Percentiles rank a stretch among this genome's conserved stretches.
phyloP scores from a whole-genome alignment of 345 rosid genomes.

The Eucalyptus fibrosa region DNA sequence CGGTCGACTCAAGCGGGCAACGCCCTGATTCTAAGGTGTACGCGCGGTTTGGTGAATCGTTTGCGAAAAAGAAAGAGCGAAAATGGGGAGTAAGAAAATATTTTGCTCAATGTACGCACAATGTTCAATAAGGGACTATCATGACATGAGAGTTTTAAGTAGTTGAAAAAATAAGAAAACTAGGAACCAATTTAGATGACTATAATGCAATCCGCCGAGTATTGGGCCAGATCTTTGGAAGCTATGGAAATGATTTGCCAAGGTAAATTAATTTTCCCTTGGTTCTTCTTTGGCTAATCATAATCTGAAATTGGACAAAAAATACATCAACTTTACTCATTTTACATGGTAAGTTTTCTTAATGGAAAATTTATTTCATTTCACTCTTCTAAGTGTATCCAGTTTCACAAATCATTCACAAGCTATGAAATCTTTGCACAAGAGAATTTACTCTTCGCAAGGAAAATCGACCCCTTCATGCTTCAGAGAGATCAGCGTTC shows the following conservation, averaged over 20 bases:
- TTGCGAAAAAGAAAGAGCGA: background rate
- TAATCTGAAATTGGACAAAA: background rate
- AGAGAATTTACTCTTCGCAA: background rate
- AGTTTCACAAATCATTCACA: background rate
- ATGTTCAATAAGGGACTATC: too few species aligned
- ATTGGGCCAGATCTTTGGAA: background rate
- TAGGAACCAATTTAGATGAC: background rate
- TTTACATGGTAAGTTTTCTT: background rate
- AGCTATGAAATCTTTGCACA: background rate
- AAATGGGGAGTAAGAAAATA: background rate
- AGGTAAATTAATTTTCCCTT: background rate
- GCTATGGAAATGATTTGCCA: background rate
- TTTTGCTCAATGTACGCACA: background rate
- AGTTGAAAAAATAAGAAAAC: background rate
- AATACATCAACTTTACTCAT: background rate
- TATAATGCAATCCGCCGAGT: background rate
- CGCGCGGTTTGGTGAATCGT: background rate
- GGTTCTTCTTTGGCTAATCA: background rate
- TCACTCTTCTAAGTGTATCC: background rate
- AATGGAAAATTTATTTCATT: background rate
- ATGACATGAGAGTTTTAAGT: background rate
- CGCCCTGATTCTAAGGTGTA: accelerated
- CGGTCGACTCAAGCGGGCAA: background rate
- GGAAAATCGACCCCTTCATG: constrained; percentile 5
- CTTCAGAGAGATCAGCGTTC: constrained; percentile 41